Evolutionary conservation across 139 green algal genomes (phyloP), one percentile per base, ranked within the genome.

Genomic region (Deuterostichococcus epilithicus): DNA sequence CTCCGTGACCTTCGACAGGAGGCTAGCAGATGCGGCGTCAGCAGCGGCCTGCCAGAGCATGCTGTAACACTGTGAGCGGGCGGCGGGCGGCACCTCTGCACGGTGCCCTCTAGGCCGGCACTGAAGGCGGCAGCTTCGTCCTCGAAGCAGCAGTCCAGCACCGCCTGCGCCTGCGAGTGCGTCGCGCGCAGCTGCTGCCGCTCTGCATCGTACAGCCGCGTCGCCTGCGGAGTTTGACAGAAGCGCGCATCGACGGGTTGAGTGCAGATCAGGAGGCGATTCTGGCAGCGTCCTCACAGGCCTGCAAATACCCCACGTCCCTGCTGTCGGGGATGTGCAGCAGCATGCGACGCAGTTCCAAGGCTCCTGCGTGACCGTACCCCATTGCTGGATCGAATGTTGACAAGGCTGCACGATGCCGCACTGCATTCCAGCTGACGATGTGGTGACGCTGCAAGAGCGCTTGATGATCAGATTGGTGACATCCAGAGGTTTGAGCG

Each of bases 111-210:
- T 5, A 94, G 75, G 6, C 87, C 86, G 3, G 72, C 89, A 37
- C 39, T 85, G 74, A 90, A 95, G 0, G 81, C 82, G 10, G 70
- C 78, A 22, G 42, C 76, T 25, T 94, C 81, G 34, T 85, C 84
- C 32, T 90, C 82, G 68, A 95, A 94, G 33, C 72, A 80, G 5
- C 83, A 86, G 74, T 96, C 91, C 58, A 97, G 82, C 36, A 95
- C 72, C 0, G 93, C 92, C 0, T 85, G 83, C 5, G 74, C 65
- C n/a, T 88, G 85, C 4, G 38, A 25, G 68, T 84, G 89, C 1
- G 73, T 89, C 39, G 75, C 83, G 26, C 80, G 81, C 13, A 86
- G 60, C 20, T 34, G 45, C 37, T 84, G 75, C 3, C 74, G 59
- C 0, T 38, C 45, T 1, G 74, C 81, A 45, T 96, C 91, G 68